Percentiles rank a stretch among this genome's conserved stretches.
Evolutionary conservation across 768 basidiomycete genomes (phyloP).

Genomic region (Tremella fuciformis): DNA sequence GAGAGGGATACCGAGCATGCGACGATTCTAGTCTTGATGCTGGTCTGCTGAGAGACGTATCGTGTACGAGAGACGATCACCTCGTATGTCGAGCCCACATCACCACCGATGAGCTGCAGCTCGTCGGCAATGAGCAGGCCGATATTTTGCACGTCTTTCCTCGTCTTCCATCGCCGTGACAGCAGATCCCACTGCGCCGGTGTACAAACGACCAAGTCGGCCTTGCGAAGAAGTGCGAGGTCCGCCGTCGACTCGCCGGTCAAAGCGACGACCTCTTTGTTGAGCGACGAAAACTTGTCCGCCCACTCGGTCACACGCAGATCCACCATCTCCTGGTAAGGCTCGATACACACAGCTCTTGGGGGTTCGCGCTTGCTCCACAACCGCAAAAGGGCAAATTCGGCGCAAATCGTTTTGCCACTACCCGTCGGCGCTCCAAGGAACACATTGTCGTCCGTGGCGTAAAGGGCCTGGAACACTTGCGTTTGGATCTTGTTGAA

Average conservation of each 20-base stretch:
- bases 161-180: constrained; percentile 90
- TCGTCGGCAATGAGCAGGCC: constrained; percentile 93
- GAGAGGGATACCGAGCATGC: constrained; percentile 93
- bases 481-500: constrained; percentile 99
- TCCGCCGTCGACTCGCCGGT: constrained; percentile 95
- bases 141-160: constrained; percentile 92
- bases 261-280: constrained; percentile 88
- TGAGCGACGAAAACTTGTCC: constrained; percentile 72
- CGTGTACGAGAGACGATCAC: constrained; percentile 94
- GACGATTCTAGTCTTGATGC: constrained; percentile 86
- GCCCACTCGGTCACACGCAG: constrained; percentile 84
- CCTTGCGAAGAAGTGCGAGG: constrained; percentile 83
- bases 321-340: constrained; percentile 97
- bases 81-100: constrained; percentile 93
- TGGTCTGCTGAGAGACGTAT: constrained; percentile 90
- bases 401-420: constrained; percentile 95
- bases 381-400: constrained; percentile 88
- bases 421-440: constrained; percentile 95
- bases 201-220: constrained; percentile 88
- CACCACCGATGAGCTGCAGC: constrained; percentile 88
- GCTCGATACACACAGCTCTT: constrained; percentile 90
- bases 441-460: constrained; percentile 92
- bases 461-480: constrained; percentile 96
- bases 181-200: constrained; percentile 93
- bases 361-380: constrained; percentile 83